A percentile compares a stretch with the other conserved stretches of the same genome.
Evolutionary conservation across 805 yeast genomes (phyloP).

Genomic region (Alloascoidea africana): DNA sequence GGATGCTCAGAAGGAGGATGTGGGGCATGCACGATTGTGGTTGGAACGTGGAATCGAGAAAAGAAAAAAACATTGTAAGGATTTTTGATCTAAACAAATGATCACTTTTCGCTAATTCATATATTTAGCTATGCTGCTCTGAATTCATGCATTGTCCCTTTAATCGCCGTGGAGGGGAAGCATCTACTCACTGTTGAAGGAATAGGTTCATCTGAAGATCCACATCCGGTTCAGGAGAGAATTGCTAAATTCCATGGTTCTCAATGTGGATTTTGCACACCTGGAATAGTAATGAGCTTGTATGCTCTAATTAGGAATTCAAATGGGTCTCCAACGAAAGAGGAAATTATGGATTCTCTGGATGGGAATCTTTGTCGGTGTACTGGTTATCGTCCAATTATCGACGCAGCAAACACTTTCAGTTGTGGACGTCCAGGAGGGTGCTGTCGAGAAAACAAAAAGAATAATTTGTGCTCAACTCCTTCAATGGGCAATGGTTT

Average conservation of each 20-base stretch:
- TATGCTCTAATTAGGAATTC: no score
- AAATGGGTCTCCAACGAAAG: conserved; percentile 20
- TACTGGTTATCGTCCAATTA: conserved; percentile 34
- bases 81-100: no score
- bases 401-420: conserved; percentile 23
- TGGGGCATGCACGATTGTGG: conserved; percentile 32
- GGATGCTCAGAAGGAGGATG: conserved; percentile 38
- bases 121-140: conserved; percentile 20
- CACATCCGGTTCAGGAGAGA: conserved; percentile 34
- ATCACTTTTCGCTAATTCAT: no score
- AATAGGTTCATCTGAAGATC: conserved; percentile 22
- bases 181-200: conserved; percentile 33
- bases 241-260: conserved; percentile 33
- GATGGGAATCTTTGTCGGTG: conserved; percentile 34
- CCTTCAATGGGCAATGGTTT: no score
- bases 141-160: conserved; percentile 31
- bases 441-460: conserved; percentile 21
- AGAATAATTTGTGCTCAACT: no score
- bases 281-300: conserved; percentile 33
- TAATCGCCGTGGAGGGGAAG: conserved; percentile 28
- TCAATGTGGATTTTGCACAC: conserved; percentile 36
- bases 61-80: conserved; percentile 15
- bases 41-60: conserved; percentile 19
- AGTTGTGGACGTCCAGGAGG: conserved; percentile 20
- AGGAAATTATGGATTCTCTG: conserved; percentile 26